Evolutionary conservation across 202 grass and related monocot genomes (phyloP).

Genomic region (Panicum hallii): DNA sequence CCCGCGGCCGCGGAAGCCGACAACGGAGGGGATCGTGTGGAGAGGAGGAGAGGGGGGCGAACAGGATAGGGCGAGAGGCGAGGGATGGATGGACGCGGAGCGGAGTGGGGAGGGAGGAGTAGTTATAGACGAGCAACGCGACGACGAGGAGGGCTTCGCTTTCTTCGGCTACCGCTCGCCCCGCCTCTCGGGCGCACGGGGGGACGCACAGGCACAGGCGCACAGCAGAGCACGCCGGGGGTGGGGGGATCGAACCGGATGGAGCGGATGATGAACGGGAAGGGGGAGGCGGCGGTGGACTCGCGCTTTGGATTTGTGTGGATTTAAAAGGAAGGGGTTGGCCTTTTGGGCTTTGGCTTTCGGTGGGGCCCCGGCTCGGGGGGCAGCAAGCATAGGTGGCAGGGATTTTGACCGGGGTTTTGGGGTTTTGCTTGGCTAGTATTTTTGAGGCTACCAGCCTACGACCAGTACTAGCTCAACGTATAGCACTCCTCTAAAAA

Average conservation of each 20-base stretch:
- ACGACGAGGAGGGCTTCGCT: conserved; percentile 7
- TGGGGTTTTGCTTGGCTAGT: neutral
- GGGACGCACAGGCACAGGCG: neutral
- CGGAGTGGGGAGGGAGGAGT: conserved; percentile 1
- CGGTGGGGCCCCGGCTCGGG: neutral
- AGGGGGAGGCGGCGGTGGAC: neutral
- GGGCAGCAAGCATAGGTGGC: neutral
- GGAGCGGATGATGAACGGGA: neutral
- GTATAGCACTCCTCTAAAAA: no score
- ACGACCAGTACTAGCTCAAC: no score
- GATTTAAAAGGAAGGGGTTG: conserved; percentile 8
- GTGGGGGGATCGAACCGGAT: neutral
- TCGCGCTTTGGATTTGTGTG: conserved; percentile 36
- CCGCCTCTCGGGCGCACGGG: conserved; percentile 42
- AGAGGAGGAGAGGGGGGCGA: conserved; percentile 52
- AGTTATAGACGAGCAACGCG: conserved; percentile 46
- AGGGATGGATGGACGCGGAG: conserved; percentile 36
- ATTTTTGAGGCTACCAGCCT: neutral
- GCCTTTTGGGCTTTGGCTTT: conserved; percentile 37
- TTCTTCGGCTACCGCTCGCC: conserved; percentile 2
- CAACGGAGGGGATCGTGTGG: conserved; percentile 78
- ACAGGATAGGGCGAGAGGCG: conserved; percentile 61
- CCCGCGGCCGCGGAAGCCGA: conserved; percentile 38
- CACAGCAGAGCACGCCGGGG: neutral
- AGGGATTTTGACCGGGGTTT: conserved; percentile 39